Base-by-base conservation (phyloP, 2,329 filamentous ascomycete genomes). In the Pleoardoris graminearum region DNA sequence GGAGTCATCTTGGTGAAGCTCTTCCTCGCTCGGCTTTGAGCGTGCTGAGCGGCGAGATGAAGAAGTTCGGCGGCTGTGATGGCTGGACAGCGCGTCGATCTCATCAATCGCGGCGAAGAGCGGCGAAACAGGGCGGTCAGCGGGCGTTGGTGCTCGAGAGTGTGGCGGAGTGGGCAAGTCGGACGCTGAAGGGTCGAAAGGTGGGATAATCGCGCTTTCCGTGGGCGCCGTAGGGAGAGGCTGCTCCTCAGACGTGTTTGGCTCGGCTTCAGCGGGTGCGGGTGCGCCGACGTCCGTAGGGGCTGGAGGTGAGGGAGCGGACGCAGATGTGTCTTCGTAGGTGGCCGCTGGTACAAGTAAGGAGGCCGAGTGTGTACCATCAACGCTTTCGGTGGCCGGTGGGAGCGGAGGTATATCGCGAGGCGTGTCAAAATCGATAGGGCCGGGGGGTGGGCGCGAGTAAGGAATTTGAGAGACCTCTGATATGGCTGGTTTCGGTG, bases 21-120 rank as follows among this genome's bases (percentile, higher is more conserved):
- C 51, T 30, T 61, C 58, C 22, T 43, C 51, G 35, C 64, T 66
- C n/a, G 58, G 60, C 11, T 59, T 59, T 30, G 61, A 66, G 21
- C 64, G 62, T 3, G 67, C 67, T 16, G 68, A 70, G 37, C 66
- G 67, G 23, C 68, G 68, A 7, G 61, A 67, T 6, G 61, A 61
- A 7, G 67, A 56, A 0, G 66, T 61, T 6, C 60, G 58, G 16
- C 65, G 65, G 41, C 49, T 61, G 12, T 63, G 62, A 39, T 69
- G 66, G 16, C 61, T 57, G 33, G 61, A 55, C n/a, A 71, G 46
- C 4, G 63, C 63, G 32, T 71, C 68, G 27, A 71, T 72, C 27
- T 73, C 71, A 47, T 72, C 70, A 16, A 67, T 49, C 3, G 67
- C 68, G 32, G 69, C 67, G 38, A 69, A 72, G 11, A 73, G 59